These are phyloP conservation scores for Russula sp. DNA, from an alignment of 768 basidiomycete genomes.

Conservation along the genomic window DNA sequence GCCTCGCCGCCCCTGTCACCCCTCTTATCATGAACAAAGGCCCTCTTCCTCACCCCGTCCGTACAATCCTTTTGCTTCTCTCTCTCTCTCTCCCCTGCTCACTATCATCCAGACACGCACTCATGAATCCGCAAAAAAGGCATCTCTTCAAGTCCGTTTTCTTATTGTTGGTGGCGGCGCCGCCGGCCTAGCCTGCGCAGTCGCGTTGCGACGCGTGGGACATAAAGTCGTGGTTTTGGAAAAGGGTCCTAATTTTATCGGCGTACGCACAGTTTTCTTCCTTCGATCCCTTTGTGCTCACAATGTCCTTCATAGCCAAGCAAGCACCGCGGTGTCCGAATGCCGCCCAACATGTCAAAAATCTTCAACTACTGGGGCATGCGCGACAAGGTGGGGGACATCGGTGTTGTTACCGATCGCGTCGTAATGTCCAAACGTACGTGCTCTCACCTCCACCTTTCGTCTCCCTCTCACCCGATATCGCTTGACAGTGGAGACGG, in stretches of 20 bases:
- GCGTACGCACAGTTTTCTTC: constrained; percentile 21
- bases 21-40: neutral
- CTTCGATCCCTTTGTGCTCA: neutral
- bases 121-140: constrained; percentile 16
- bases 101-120: neutral
- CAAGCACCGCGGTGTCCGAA: constrained; percentile 25
- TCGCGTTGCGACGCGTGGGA: constrained; percentile 31
- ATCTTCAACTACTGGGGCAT: constrained; percentile 34
- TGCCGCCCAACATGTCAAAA: constrained; percentile 34
- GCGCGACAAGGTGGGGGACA: constrained; percentile 23
- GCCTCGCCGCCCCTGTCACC: neutral
- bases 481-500: constrained; percentile 9
- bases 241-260: constrained; percentile 23
- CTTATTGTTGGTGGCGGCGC: constrained; percentile 31
- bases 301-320: neutral
- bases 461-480: neutral
- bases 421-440: constrained; percentile 25
- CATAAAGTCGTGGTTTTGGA: constrained; percentile 33
- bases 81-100: neutral
- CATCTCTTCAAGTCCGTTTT: constrained; percentile 26
- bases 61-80: neutral
- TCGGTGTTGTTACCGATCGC: constrained; percentile 21
- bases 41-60: constrained; percentile 10
- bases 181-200: constrained; percentile 32
- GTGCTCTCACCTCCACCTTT: neutral